Evolutionary conservation across 345 rosid species (phyloP), one percentile per base, ranked within the genome.

Genomic region (Ceriops decandra): DNA sequence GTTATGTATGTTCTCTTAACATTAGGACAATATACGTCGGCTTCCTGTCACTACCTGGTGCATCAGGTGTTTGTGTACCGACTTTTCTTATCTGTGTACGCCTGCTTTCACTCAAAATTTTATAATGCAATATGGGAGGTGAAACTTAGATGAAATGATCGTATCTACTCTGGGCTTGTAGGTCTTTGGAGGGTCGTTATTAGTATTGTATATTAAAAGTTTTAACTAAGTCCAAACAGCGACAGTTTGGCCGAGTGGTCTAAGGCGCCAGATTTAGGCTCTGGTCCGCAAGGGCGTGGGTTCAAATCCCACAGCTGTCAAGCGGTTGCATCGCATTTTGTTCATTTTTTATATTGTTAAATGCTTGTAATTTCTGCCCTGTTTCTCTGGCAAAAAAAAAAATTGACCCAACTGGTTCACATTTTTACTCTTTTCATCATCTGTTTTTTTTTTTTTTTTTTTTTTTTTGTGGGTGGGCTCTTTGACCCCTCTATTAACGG

Each of bases 221-320:
- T 24, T 24, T 24, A 24, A 24, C 26, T 24, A 24, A 24, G 26
- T 24, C 0, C 4, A 7, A 0, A 9, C 0, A 4, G 0, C 0
- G 88, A 88, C 87, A 91, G 95, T 93, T 93, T 91, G 93, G 97
- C 96, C 93, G 96, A 95, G 96, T 91, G 99, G 96, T 91, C 97
- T 88, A 88, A 93, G 96, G 95, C 96, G 97, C 95, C 96, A 88
- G 93, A 91, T 87, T 91, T 88, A 91, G 99, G 96, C 95, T 91
- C 93, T 90, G 93, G 96, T 90, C 96, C 92, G 98, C 80, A 88
- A 93, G 96, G 99, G 96, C 93, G 98, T 91, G 97, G 96, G 99
- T 95, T 95, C 98, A 95, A 91, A 90, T 87, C 92, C 95, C 96
- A 88, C 89, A 91, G 99, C 93, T 88, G 91, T 91, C 93, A 95